Conservation (phyloP, 768 basidiomycete species). For the Omphalotus guepiniiformis region DNA sequence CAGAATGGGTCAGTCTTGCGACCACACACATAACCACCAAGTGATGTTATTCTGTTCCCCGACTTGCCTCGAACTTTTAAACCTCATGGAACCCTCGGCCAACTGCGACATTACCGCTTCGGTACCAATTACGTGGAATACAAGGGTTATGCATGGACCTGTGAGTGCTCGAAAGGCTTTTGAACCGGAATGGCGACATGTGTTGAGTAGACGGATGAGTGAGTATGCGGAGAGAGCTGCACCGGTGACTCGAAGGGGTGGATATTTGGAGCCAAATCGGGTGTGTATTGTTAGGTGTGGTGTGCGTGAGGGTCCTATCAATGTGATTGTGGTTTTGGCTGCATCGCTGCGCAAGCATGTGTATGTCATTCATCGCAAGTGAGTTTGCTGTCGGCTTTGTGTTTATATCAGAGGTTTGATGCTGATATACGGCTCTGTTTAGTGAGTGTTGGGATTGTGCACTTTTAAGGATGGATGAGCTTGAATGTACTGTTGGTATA, state of each 20-base stretch:
- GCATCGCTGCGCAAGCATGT: conserved; percentile 13
- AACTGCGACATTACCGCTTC: not conserved
- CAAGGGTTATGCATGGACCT: not conserved
- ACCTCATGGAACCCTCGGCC: not conserved
- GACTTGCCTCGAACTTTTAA: not conserved
- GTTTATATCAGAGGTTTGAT: not conserved
- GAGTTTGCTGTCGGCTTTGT: not conserved
- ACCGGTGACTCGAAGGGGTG: conserved; percentile 4
- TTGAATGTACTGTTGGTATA: conserved; percentile 8
- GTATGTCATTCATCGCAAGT: conserved; percentile 11
- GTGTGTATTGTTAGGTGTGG: conserved; percentile 16
- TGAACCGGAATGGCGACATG: not conserved
- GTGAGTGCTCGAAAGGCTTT: not conserved
- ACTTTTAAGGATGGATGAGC: conserved; percentile 9
- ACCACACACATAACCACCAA: conserved; percentile 10
- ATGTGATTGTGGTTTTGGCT: conserved; percentile 13
- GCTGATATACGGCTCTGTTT: not conserved
- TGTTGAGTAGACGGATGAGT: not conserved
- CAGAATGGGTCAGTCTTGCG: conserved; percentile 11
- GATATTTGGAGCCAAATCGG: conserved; percentile 10
- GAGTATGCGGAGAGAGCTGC: not conserved
- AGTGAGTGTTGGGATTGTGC: conserved; percentile 19
- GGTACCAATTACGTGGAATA: not conserved
- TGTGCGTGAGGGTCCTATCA: conserved; percentile 11
- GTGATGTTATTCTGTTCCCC: conserved; percentile 8